Percentiles rank a stretch among this genome's conserved stretches.
phyloP scores from a whole-genome alignment of 2,329 filamentous ascomycete genomes.

The Pleomassaria siparia region DNA sequence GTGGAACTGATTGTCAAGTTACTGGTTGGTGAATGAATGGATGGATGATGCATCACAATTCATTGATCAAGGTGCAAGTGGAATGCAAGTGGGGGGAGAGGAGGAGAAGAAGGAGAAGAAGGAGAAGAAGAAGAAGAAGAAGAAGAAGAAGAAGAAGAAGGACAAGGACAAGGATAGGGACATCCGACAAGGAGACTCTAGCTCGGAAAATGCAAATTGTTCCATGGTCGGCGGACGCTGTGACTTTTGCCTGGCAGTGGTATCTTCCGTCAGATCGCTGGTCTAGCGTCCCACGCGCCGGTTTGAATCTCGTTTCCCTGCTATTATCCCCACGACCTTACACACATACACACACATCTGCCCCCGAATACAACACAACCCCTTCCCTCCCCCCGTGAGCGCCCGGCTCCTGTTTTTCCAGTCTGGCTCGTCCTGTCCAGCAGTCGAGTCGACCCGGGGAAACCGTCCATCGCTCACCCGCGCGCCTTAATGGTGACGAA shows the following conservation, averaged over 20 bases:
- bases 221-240: background rate
- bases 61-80: no score
- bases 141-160: no score
- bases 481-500: conserved; percentile 52
- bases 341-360: conserved; percentile 15
- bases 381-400: conserved; percentile 21
- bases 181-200: no score
- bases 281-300: background rate
- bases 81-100: no score
- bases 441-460: conserved; percentile 45
- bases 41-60: no score
- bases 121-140: no score
- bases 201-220: no score
- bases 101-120: no score
- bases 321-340: conserved; percentile 9
- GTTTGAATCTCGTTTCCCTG: background rate
- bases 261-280: background rate
- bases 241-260: background rate
- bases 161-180: no score
- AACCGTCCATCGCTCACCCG: conserved; percentile 32
- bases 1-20: no score
- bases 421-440: conserved; percentile 49
- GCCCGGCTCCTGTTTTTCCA: conserved; percentile 43
- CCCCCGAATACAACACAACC: conserved; percentile 21
- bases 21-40: no score